Evolutionary conservation across 371 early-diverging fungal genomes (phyloP), one percentile per base, ranked within the genome.

Genomic region (Lichtheimia ornata): DNA sequence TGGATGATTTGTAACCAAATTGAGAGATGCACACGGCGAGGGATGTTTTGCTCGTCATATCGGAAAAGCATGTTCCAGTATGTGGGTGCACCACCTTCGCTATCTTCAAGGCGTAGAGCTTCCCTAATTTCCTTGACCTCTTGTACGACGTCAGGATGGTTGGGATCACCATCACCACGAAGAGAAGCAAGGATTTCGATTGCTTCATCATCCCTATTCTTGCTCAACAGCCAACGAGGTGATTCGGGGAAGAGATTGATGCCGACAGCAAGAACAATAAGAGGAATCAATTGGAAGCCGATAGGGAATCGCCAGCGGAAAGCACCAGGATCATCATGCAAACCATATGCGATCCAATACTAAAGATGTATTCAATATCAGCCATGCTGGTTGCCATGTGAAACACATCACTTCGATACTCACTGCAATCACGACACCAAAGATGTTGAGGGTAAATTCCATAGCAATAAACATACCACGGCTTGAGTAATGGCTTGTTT

Each of bases 1-100:
- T 77, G 78, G 27, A 77, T 69, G 58, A 77, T 72, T 41, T 77
- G 78, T 2, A 77, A 35, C 78, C 65, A 77, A 22, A 77, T 62
- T 15, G 75, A 72, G 3, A 77, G 52, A 41, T 77, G 73, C 27
- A 77, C 78, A 51, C 78, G 78, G 3, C 78, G 72, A 27, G 70
- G 63, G 13, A 74, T 77, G 30, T 77, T 77, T 15, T 74, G 59
- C 4, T 61, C 58, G 35, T 77, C 78, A 14, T 65, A 62, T 14
- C 69, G 62, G 43, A 74, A 67, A 1, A 75, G 35, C 78, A 77
- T 77, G 24, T 66, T 66, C 9, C 73, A 24, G 18, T 78, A 74
- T 13, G 67, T 72, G 1, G 72, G 74, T 15, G 74, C 76, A 18
- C 71, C 72, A 27, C 66, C 71, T 15, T 56, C 54, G 30, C 69